Base-by-base conservation (phyloP, 352 stramenopile genomes). In the Phytophthora constricta region DNA sequence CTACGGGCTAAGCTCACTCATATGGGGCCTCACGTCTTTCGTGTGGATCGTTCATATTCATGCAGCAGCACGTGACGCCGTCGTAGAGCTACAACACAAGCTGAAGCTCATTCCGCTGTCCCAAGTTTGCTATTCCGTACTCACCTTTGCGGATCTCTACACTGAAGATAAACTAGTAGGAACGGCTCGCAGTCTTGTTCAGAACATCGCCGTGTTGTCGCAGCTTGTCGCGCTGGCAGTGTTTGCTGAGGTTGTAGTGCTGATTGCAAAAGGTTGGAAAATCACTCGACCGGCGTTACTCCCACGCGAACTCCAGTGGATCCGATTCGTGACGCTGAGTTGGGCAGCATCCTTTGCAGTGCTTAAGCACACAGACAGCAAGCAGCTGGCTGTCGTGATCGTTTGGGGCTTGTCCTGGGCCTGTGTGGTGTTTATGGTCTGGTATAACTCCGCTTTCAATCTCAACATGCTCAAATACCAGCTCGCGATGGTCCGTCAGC, bases 381-480 rank as follows among this genome's bases (percentile, higher is more conserved):
- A 78, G 48, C 70, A 87, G 55, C 52, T 84, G 33, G 68, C 69
- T 3, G 52, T 90, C 23, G 76, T 89, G 22, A 27, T 89, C 16
- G 58, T 88, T 5, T 91, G 78, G 82, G 80, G 76, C 3, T 49
- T 85, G 4, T 72, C 83, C 0, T 91, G 79, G 79, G 74, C 74
- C 8, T 73, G 62, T 4, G 57, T 91, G 2, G 79, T 90, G 25
- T 88, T 88, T 51, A 81, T 88, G 74, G 64, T 90, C 49, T 90
- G 80, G 83, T 89, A 87, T 71, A 84, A 87, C 60, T 87, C 80
- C 27, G 73, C 79, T 0, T 87, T 88, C 65, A 89, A 91, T 46
- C 67, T 89, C 41, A 89, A 89, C 62, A 84, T 88, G 79, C 79
- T 91, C 58, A 80, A 79, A 34, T 89, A 81, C 33, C 83, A 90